These are phyloP conservation scores for Trichoderma arundinaceum DNA, from an alignment of 2,329 filamentous ascomycete genomes.

Conservation along the genomic window DNA sequence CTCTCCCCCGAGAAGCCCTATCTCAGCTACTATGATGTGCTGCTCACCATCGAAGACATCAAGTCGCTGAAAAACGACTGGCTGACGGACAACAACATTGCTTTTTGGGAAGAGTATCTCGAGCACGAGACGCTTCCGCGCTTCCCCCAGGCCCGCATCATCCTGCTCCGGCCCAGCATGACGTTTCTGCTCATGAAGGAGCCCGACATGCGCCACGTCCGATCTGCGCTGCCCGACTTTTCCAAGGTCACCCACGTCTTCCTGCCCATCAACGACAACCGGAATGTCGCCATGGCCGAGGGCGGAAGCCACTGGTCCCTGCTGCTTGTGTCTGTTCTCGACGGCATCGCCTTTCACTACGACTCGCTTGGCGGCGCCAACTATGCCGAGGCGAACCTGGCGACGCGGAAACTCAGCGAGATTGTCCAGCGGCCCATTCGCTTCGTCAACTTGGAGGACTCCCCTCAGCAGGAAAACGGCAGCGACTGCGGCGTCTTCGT, in stretches of 20 bases:
- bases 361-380: conserved; percentile 84
- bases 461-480: conserved; percentile 88
- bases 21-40: conserved; percentile 51
- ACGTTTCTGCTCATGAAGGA: conserved; percentile 87
- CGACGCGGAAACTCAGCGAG: conserved; percentile 70
- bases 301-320: conserved; percentile 95
- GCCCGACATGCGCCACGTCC: conserved; percentile 59
- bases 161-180: conserved; percentile 91
- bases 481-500: conserved; percentile 97
- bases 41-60: conserved; percentile 82
- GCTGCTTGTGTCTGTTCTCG: conserved; percentile 84
- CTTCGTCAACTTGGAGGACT: conserved; percentile 83
- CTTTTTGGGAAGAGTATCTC: conserved; percentile 97
- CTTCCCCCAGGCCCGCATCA: conserved; percentile 83
- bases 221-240: conserved; percentile 81
- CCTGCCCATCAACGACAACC: conserved; percentile 90
- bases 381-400: conserved; percentile 71
- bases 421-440: conserved; percentile 71
- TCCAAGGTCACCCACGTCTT: conserved; percentile 86
- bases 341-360: conserved; percentile 95
- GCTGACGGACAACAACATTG: conserved; percentile 96
- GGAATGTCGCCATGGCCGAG: conserved; percentile 77
- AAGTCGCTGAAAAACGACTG: conserved; percentile 89
- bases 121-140: conserved; percentile 84
- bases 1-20: conserved; percentile 48